Base-by-base conservation (phyloP, 2,329 filamentous ascomycete species). In the Exophiala alcalophila region DNA sequence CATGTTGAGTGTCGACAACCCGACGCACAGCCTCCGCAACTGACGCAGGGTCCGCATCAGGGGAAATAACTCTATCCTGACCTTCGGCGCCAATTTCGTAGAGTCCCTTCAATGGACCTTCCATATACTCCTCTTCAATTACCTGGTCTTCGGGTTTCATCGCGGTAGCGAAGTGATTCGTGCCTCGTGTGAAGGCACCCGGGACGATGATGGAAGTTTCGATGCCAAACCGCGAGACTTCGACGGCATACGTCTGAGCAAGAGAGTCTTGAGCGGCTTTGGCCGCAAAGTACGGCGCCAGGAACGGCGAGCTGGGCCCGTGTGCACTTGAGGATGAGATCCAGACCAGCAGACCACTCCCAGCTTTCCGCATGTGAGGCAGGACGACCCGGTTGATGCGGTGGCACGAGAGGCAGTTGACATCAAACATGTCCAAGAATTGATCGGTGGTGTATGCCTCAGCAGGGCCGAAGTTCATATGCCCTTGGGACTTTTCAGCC, bases 391-490 rank as follows among this genome's bases (percentile, higher is more conserved):
- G 33, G 15, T 49, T 53, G 24, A 53, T 18, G 8, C 48, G 38
- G 2, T 53, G 48, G 9, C 26, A 23, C 12, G 29, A 25, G 7
- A 50, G 18, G 8, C 27, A 43, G 25, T 55, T 55, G 40, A 52
- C 34, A 5, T 53, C 47, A 21, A 42, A 49, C 11, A 42, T 19
- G 9, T 44, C 21, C 18, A 37, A 14, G n/a, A 53, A 36, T 23
- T 53, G 50, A 16, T 48, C 43, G 9, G 44, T 19, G 11, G 32
- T 51, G 19, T 45, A 55, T 9, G 50, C 39, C 25, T 55, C 47
- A 11, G 50, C 30, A 9, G 52, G 52, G 4, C 52, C 50, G n/a
- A 33, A 44, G 20, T 16, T 32, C 34, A 51, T 49, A 28, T 52
- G 48, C 14, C 44, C 36, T 40, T 19, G 16, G 25, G 7, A 40